A percentile compares a stretch with the other conserved stretches of the same genome.
Evolutionary conservation across 805 yeast species (phyloP).

Genomic region (Saccharomycopsis babjevae): DNA sequence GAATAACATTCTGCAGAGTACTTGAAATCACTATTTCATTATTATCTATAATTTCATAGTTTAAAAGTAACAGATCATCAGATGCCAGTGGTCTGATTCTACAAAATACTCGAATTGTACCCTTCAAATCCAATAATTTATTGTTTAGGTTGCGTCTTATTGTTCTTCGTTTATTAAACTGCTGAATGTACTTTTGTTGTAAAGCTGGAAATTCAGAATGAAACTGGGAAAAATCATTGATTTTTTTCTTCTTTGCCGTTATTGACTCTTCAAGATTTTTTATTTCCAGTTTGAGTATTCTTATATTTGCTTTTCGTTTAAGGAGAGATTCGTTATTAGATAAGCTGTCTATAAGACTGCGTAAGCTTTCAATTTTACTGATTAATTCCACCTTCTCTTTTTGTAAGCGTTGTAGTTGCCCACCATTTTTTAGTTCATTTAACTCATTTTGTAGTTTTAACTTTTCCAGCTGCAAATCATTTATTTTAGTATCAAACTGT

Average conservation of each 20-base stretch:
- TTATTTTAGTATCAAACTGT: background rate
- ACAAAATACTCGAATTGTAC: slow-evolving; percentile 87
- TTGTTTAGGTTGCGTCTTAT: slow-evolving; percentile 56
- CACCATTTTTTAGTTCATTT: background rate
- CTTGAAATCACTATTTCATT: slow-evolving; percentile 6
- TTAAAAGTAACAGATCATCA: slow-evolving; percentile 1
- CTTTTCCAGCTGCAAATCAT: background rate
- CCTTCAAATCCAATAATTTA: slow-evolving; percentile 73
- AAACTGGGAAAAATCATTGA: background rate
- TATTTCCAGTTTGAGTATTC: background rate
- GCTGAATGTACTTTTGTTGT: background rate
- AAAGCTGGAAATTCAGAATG: background rate
- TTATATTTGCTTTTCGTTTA: background rate
- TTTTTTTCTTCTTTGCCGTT: background rate
- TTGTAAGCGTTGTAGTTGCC: background rate
- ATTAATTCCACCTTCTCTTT: background rate
- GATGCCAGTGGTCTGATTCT: slow-evolving; percentile 56
- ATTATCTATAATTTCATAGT: background rate
- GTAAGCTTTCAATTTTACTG: background rate
- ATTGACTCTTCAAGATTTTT: background rate
- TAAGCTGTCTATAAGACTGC: background rate
- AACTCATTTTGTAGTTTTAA: background rate
- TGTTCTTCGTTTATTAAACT: background rate
- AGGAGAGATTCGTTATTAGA: background rate
- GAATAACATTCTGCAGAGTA: slow-evolving; percentile 24